Percentiles rank a stretch among this genome's conserved stretches.
Evolutionary conservation across 2,329 filamentous ascomycete species (phyloP).

Genomic region (Colletotrichum acutatum): DNA sequence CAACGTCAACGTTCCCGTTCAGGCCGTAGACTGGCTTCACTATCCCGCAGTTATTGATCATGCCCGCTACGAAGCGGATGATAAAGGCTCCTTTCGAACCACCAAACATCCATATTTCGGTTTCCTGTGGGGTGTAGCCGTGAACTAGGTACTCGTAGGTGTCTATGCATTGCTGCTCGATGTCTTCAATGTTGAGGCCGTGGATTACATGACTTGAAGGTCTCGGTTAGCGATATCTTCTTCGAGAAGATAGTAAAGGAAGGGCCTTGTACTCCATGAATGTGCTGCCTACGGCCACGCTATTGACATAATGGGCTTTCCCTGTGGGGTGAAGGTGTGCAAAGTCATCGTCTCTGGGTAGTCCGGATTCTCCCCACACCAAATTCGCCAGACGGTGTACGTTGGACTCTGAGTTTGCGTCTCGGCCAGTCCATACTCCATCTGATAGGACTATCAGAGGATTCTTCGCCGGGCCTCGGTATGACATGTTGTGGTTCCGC

Average conservation of each 20-base stretch:
- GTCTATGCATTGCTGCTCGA: slow-evolving; percentile 35
- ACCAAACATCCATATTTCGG: slow-evolving; percentile 43
- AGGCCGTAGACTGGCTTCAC: slow-evolving; percentile 27
- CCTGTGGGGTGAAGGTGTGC: slow-evolving; percentile 13
- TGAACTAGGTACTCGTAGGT: slow-evolving; percentile 36
- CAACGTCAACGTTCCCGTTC: slow-evolving; percentile 16
- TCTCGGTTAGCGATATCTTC: background rate
- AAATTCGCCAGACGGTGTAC: slow-evolving; percentile 36
- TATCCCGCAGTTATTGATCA: slow-evolving; percentile 46
- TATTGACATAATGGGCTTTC: slow-evolving; percentile 21
- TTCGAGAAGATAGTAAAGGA: background rate
- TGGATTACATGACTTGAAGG: slow-evolving; percentile 1
- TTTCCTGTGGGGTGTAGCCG: slow-evolving; percentile 20
- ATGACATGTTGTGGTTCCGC: slow-evolving; percentile 1
- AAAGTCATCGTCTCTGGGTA: slow-evolving; percentile 11
- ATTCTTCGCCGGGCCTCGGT: slow-evolving; percentile 24
- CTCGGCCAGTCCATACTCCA: slow-evolving; percentile 39
- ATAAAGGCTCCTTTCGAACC: slow-evolving; percentile 41
- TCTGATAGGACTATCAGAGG: slow-evolving; percentile 35
- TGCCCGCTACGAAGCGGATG: slow-evolving; percentile 40
- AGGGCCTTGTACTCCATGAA: slow-evolving; percentile 11
- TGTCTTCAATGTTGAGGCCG: slow-evolving; percentile 15
- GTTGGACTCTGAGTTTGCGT: slow-evolving; percentile 34
- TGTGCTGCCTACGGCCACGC: slow-evolving; percentile 4
- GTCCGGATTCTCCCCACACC: slow-evolving; percentile 22